Percentiles rank a stretch among this genome's conserved stretches.
Evolutionary conservation across 305 asterid species (phyloP).

Genomic region (Galium porrigens): DNA sequence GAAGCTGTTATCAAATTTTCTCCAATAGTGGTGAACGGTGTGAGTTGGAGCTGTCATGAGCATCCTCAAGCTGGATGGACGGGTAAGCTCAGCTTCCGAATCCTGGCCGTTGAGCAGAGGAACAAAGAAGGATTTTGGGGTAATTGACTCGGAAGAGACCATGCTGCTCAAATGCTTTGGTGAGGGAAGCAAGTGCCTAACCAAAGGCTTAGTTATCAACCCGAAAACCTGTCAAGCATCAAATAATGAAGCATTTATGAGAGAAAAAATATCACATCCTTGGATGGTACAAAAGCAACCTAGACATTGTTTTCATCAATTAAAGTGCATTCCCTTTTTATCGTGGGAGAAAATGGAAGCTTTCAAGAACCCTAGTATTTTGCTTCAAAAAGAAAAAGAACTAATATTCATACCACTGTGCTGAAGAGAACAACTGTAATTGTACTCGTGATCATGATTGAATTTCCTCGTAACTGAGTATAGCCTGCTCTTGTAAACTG

Average conservation of each 20-base stretch:
- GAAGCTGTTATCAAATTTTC: constrained; percentile 65
- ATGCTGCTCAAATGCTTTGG: constrained; percentile 31
- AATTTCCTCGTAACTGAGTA: constrained; percentile 50
- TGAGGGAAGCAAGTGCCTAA: constrained; percentile 44
- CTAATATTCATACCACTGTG: constrained; percentile 55
- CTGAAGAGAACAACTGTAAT: constrained; percentile 90
- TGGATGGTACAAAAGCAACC: background rate
- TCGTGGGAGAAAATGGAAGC: background rate
- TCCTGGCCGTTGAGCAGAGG: constrained; percentile 48
- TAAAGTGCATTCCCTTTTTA: background rate
- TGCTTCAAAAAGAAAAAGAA: background rate
- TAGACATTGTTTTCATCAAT: background rate
- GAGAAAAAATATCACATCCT: background rate
- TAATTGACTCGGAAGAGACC: constrained; percentile 47
- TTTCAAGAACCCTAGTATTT: background rate
- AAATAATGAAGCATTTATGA: background rate
- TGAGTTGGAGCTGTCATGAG: constrained; percentile 50
- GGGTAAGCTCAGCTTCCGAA: constrained; percentile 30
- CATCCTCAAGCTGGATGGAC: constrained; percentile 68
- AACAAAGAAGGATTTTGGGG: constrained; percentile 40
- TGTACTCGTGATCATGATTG: constrained; percentile 85
- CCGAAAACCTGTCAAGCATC: constrained; percentile 57
- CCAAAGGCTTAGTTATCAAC: constrained; percentile 65
- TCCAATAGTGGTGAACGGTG: constrained; percentile 77
- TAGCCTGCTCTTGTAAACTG: constrained; percentile 79